Conservation (phyloP, 176 grass and related monocot genomes). For the Hordeum marinum region DNA sequence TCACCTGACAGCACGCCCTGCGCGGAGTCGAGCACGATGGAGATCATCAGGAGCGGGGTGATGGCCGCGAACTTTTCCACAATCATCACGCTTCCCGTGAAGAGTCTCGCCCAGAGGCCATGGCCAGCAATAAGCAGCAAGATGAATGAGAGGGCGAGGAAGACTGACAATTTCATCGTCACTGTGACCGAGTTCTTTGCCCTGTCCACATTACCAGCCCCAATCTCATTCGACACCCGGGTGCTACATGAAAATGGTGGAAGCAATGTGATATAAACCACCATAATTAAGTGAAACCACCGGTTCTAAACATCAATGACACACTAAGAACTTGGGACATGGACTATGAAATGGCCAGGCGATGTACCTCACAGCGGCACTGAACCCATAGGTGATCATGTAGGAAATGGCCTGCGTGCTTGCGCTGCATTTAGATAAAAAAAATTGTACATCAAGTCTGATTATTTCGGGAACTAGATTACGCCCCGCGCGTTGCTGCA, state of each 20-base stretch:
- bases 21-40: conserved; percentile 75
- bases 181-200: conserved; percentile 69
- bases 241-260: conserved; percentile 42
- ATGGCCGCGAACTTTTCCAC: conserved; percentile 53
- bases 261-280: not conserved
- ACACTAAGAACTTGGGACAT: not conserved
- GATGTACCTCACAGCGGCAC: too few species aligned
- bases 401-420: conserved; percentile 76
- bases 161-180: conserved; percentile 71
- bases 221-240: conserved; percentile 85
- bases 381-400: conserved; percentile 88
- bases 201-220: conserved; percentile 47
- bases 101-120: conserved; percentile 57
- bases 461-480: too few species aligned
- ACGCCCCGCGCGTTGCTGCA: too few species aligned
- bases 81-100: conserved; percentile 60
- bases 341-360: too few species aligned
- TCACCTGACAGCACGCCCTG: conserved; percentile 76
- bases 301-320: too few species aligned
- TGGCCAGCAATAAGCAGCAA: conserved; percentile 54
- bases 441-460: not conserved
- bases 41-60: conserved; percentile 47
- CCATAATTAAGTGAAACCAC: too few species aligned
- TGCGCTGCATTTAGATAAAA: conserved; percentile 22
- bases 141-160: conserved; percentile 52